Evolutionary conservation across 441 rosid genomes (phyloP).

Genomic region (Erodium trifolium): DNA sequence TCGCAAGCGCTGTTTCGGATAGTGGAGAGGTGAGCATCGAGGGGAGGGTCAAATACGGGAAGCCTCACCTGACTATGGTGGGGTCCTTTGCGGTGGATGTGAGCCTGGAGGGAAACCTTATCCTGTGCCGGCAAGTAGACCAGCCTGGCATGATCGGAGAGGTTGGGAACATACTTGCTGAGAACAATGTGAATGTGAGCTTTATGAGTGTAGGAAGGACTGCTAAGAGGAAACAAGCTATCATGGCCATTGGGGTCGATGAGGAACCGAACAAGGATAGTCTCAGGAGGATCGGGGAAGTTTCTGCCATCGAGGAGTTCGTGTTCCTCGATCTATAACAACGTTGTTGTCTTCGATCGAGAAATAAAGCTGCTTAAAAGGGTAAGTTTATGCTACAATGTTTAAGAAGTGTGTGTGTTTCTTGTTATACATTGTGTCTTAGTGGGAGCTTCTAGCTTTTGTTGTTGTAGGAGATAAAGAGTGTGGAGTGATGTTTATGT

Average conservation of each 20-base stretch:
- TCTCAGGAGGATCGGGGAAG: slow-evolving; percentile 60
- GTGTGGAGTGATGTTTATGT: background rate
- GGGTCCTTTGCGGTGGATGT: slow-evolving; percentile 90
- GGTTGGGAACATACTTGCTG: slow-evolving; percentile 75
- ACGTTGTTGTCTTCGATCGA: background rate
- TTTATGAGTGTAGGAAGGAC: slow-evolving; percentile 83
- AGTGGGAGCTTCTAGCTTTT: background rate
- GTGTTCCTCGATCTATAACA: slow-evolving; percentile 70
- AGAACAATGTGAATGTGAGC: slow-evolving; percentile 29
- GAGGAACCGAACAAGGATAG: slow-evolving; percentile 56
- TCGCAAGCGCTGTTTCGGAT: slow-evolving; percentile 76
- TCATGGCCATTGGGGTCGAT: slow-evolving; percentile 95
- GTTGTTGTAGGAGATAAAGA: background rate
- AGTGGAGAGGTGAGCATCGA: slow-evolving; percentile 48
- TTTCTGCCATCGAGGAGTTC: slow-evolving; percentile 72
- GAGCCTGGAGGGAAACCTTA: slow-evolving; percentile 83
- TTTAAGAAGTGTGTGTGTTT: background rate
- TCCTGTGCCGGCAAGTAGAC: slow-evolving; percentile 85
- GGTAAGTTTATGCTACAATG: background rate
- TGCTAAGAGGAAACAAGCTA: slow-evolving; percentile 76
- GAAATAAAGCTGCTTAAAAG: background rate
- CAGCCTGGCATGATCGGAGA: slow-evolving; percentile 95
- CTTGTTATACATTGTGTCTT: background rate
- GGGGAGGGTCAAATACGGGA: slow-evolving; percentile 79
- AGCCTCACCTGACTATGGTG: slow-evolving; percentile 64